These are phyloP conservation scores for Cyclotella atomus DNA, from an alignment of 108 stramenopile genomes.

Conservation along the genomic window DNA sequence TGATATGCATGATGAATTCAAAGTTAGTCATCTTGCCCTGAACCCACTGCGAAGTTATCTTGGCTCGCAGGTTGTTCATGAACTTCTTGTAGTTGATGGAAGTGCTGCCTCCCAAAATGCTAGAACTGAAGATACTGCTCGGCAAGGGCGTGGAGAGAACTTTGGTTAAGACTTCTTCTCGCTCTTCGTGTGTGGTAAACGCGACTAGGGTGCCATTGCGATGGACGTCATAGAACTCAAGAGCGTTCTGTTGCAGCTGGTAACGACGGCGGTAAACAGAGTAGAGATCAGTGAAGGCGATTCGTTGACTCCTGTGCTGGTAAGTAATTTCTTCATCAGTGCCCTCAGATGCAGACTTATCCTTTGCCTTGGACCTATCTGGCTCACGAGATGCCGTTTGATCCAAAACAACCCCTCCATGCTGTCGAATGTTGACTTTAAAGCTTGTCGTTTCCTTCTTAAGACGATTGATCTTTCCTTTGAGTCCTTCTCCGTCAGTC, in stretches of 20 bases:
- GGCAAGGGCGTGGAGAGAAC: constrained; percentile 74
- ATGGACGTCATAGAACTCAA: constrained; percentile 93
- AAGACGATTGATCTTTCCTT: constrained; percentile 80
- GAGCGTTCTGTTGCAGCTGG: constrained; percentile 91
- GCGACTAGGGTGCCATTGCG: constrained; percentile 80
- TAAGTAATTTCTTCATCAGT: constrained; percentile 74
- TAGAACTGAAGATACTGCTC: constrained; percentile 80
- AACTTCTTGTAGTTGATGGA: constrained; percentile 90
- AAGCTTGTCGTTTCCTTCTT: constrained; percentile 80
- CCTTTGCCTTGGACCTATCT: constrained; percentile 53
- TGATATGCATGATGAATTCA: constrained; percentile 97
- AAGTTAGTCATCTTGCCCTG: constrained; percentile 96
- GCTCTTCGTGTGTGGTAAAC: constrained; percentile 64
- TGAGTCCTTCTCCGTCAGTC: constrained; percentile 79
- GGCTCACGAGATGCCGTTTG: constrained; percentile 16
- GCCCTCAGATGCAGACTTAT: constrained; percentile 36
- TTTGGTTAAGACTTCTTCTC: constrained; percentile 83
- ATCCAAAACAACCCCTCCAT: constrained; percentile 28
- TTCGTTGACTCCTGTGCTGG: constrained; percentile 86
- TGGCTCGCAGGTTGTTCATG: constrained; percentile 79
- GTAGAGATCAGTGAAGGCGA: constrained; percentile 80
- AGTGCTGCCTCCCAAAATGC: constrained; percentile 43
- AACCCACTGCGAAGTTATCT: constrained; percentile 85
- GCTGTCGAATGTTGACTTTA: constrained; percentile 73
- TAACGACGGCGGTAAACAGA: constrained; percentile 91